Evolutionary conservation across 345 rosid species (phyloP).

Genomic region (Linum lewisii): DNA sequence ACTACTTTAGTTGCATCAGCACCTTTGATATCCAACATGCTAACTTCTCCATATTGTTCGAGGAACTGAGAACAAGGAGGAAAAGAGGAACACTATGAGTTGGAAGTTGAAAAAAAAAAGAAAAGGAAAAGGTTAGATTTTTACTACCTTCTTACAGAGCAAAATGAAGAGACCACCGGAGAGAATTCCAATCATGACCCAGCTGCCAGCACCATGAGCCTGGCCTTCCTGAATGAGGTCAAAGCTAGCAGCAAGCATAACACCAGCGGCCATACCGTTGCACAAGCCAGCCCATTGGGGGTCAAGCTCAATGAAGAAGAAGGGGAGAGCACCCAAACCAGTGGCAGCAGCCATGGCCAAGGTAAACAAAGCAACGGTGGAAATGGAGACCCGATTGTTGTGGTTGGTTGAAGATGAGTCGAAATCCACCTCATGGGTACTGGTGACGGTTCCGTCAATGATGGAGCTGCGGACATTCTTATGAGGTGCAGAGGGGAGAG

Average conservation of each 20-base stretch:
- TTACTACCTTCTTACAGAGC: slow-evolving; percentile 91
- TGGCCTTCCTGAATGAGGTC: slow-evolving; percentile 97
- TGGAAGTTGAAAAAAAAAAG: not conserved
- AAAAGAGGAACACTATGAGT: not conserved
- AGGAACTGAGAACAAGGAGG: slow-evolving; percentile 51
- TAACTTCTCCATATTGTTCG: slow-evolving; percentile 93
- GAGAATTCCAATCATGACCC: slow-evolving; percentile 84
- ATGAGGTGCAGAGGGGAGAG: slow-evolving; percentile 44
- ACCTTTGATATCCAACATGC: slow-evolving; percentile 96
- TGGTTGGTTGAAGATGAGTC: not conserved
- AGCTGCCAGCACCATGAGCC: slow-evolving; percentile 73
- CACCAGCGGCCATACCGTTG: slow-evolving; percentile 99
- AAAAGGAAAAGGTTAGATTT: not conserved
- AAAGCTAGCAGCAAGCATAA: slow-evolving; percentile 99
- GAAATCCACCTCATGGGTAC: not conserved
- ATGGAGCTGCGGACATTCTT: slow-evolving; percentile 41
- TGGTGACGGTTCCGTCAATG: slow-evolving; percentile 57
- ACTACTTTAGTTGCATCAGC: slow-evolving; percentile 94
- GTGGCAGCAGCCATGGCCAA: slow-evolving; percentile 99
- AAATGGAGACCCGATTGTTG: slow-evolving; percentile 66
- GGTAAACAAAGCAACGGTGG: slow-evolving; percentile 84
- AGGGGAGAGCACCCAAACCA: slow-evolving; percentile 96
- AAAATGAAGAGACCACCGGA: slow-evolving; percentile 84
- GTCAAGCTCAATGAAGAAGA: slow-evolving; percentile 94
- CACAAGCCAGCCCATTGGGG: slow-evolving; percentile 97